Evolutionary conservation across 2,329 filamentous ascomycete genomes (phyloP).

Genomic region (Neurospora sp.): DNA sequence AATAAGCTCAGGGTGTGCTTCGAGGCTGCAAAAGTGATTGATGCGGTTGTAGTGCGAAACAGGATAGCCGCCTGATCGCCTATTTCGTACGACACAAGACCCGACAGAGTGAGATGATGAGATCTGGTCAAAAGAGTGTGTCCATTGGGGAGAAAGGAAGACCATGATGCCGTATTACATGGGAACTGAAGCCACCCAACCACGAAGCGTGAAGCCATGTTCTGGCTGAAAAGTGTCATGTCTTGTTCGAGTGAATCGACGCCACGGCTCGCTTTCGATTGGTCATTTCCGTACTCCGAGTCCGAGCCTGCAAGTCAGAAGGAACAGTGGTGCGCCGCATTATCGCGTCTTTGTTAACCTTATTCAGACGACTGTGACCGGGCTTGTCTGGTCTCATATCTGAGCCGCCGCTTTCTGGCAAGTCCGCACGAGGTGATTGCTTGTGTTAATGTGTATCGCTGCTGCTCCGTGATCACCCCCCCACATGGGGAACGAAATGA

Average conservation of each 20-base stretch:
- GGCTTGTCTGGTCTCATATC: neutral
- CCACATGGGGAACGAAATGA: conserved; percentile 3
- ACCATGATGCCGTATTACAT: neutral
- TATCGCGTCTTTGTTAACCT: conserved; percentile 14
- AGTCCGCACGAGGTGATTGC: conserved; percentile 1
- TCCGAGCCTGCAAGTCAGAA: neutral
- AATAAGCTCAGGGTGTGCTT: neutral
- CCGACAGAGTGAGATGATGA: neutral
- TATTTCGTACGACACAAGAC: conserved; percentile 5
- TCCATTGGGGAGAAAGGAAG: neutral
- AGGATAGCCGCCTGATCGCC: conserved; percentile 14
- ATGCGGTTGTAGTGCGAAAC: neutral
- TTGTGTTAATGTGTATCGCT: neutral
- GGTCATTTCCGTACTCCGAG: neutral
- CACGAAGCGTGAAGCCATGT: neutral
- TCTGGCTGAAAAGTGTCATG: neutral
- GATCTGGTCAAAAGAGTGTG: neutral
- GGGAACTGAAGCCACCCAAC: neutral
- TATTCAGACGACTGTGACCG: conserved; percentile 17
- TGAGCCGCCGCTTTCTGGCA: neutral
- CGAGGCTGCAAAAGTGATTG: neutral
- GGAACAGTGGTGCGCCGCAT: neutral
- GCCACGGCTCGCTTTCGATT: neutral
- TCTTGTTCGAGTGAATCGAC: neutral
- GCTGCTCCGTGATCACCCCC: neutral